Percentiles rank a stretch among this genome's conserved stretches.
phyloP scores from a whole-genome alignment of 495 filamentous ascomycete species.

The Glarea lozoyensis region DNA sequence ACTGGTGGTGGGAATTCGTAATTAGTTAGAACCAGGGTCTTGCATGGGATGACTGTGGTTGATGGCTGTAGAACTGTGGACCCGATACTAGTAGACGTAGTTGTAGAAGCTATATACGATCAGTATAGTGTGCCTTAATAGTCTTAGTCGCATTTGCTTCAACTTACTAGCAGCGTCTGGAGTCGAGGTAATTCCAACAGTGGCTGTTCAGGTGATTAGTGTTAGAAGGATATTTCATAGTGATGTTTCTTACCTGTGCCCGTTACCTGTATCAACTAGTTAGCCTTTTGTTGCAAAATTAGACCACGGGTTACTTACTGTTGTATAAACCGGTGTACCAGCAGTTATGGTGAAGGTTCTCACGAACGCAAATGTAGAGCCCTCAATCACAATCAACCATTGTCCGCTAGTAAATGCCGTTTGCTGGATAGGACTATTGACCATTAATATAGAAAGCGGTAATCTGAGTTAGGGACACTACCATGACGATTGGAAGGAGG shows the following conservation, averaged over 20 bases:
- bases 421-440: neutral
- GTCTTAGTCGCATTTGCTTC: neutral
- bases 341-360: neutral
- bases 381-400: conserved; percentile 5
- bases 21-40: neutral
- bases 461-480: no score
- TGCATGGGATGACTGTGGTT: neutral
- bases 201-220: neutral
- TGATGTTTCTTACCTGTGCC: neutral
- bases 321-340: neutral
- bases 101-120: neutral
- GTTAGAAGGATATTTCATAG: neutral
- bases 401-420: neutral
- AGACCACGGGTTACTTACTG: neutral
- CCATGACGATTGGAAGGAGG: conserved; percentile 2
- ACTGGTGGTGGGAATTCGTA: neutral
- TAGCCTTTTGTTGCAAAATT: neutral
- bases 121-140: neutral
- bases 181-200: neutral
- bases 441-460: no score
- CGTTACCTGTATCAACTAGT: neutral
- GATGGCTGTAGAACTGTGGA: neutral
- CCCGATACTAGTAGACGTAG: neutral
- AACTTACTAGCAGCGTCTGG: neutral
- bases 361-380: neutral